phyloP scores from a whole-genome alignment of 352 stramenopile genomes.

The Plasmopara muralis region DNA sequence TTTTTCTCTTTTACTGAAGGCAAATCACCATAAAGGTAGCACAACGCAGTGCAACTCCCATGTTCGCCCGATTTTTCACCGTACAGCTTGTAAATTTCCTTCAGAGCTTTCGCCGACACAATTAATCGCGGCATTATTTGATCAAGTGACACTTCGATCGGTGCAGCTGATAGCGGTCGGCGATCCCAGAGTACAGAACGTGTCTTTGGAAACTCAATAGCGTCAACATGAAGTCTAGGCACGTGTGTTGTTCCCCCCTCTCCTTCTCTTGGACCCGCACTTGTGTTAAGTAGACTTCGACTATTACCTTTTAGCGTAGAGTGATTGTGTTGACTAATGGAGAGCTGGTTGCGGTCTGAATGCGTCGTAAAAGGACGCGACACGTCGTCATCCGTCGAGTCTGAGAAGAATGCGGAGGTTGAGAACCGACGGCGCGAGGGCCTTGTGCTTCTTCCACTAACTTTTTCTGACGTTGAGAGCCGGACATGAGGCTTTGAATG shows the following conservation, averaged over 20 bases:
- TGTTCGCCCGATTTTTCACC: constrained; percentile 6
- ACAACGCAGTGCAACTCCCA: constrained; percentile 20
- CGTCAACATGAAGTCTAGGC: constrained; percentile 38
- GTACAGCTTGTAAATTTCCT: constrained; percentile 40
- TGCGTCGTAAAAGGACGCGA: neutral
- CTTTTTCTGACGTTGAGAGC: constrained; percentile 12
- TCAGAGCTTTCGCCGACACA: constrained; percentile 34
- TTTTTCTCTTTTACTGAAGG: constrained; percentile 13
- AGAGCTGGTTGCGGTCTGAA: constrained; percentile 9
- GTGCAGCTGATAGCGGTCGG: constrained; percentile 34
- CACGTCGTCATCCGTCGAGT: constrained; percentile 65
- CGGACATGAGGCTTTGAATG: constrained; percentile 9
- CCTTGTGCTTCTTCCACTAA: constrained; percentile 7
- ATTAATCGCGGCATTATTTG: constrained; percentile 49
- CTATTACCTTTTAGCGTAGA: neutral
- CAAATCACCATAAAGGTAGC: constrained; percentile 34
- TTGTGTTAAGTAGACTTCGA: constrained; percentile 5
- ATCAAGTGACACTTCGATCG: constrained; percentile 29
- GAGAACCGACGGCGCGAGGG: constrained; percentile 11
- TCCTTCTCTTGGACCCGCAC: constrained; percentile 9
- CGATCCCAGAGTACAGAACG: constrained; percentile 69
- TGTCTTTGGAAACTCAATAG: constrained; percentile 63
- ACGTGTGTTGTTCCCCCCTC: neutral
- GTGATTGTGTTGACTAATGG: constrained; percentile 13
- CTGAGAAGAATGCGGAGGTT: constrained; percentile 60